A percentile compares a stretch with the other conserved stretches of the same genome.
phyloP scores from a whole-genome alignment of 805 yeast genomes.

The Tetrapisispora namnaoensis region DNA sequence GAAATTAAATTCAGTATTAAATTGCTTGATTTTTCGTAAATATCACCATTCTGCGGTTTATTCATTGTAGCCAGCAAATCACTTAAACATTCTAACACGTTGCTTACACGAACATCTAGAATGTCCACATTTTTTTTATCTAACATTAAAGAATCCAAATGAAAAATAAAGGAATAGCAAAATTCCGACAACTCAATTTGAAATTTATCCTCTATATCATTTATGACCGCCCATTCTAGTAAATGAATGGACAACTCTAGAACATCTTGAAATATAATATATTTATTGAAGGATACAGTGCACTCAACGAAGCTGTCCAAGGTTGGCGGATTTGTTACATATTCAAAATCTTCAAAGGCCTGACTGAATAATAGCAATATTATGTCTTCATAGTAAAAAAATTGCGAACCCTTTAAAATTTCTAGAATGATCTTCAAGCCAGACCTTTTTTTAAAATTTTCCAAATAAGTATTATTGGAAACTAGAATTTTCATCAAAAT shows the following conservation, averaged over 20 bases:
- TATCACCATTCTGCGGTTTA: slow-evolving; percentile 26
- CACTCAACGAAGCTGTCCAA: neutral
- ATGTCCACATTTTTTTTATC: slow-evolving; percentile 19
- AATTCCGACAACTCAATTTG: slow-evolving; percentile 24
- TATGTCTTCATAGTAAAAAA: slow-evolving; percentile 31
- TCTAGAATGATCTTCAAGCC: slow-evolving; percentile 36
- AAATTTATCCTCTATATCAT: slow-evolving; percentile 32
- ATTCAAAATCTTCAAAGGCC: slow-evolving; percentile 8
- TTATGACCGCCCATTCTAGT: slow-evolving; percentile 30
- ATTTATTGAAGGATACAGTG: neutral
- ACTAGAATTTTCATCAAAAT: slow-evolving; percentile 43
- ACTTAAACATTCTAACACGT: slow-evolving; percentile 15
- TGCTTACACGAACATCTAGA: slow-evolving; percentile 26
- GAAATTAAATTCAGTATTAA: slow-evolving; percentile 30
- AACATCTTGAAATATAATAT: slow-evolving; percentile 38
- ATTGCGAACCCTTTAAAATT: slow-evolving; percentile 33
- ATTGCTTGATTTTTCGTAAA: slow-evolving; percentile 25
- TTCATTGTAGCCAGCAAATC: slow-evolving; percentile 25
- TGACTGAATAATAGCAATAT: slow-evolving; percentile 39
- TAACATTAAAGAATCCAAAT: slow-evolving; percentile 21
- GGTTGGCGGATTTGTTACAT: too few relatives aligned
- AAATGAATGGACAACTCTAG: slow-evolving; percentile 27
- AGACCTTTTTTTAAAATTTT: slow-evolving; percentile 41
- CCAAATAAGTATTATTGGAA: slow-evolving; percentile 38
- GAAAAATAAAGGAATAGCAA: slow-evolving; percentile 17